These are phyloP conservation scores for Ophiostoma montium DNA, from an alignment of 2,329 filamentous ascomycete species.

Conservation along the genomic window DNA sequence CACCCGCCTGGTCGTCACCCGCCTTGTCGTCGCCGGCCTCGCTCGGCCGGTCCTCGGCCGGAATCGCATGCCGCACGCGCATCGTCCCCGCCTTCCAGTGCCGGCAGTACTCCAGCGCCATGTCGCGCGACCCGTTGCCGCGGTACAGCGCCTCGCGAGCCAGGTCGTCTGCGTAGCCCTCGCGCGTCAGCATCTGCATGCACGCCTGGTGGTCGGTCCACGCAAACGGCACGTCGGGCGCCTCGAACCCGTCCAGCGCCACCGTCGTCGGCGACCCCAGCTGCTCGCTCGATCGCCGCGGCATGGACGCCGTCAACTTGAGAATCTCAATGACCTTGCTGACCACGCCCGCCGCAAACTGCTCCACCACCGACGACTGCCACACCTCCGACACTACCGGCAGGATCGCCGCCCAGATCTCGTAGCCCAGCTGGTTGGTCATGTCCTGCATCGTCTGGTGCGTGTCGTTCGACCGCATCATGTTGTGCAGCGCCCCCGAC, in stretches of 20 bases:
- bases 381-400: conserved; percentile 67
- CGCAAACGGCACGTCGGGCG: conserved; percentile 29
- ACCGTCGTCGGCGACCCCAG: conserved; percentile 1
- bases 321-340: conserved; percentile 74
- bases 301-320: conserved; percentile 61
- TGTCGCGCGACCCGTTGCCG: conserved; percentile 49
- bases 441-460: background rate
- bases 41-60: conserved; percentile 33
- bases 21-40: background rate
- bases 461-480: background rate
- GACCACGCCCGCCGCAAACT: conserved; percentile 56
- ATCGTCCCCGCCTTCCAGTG: conserved; percentile 43
- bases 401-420: conserved; percentile 67
- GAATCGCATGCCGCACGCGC: conserved; percentile 53
- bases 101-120: conserved; percentile 61
- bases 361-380: conserved; percentile 74
- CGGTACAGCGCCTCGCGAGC: conserved; percentile 71
- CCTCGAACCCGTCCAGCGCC: conserved; percentile 21
- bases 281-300: conserved; percentile 42
- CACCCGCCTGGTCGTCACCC: background rate
- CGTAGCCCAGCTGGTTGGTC: conserved; percentile 63
- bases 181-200: conserved; percentile 18
- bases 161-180: conserved; percentile 43
- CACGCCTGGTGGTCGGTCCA: conserved; percentile 28
- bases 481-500: background rate